Base-by-base conservation (phyloP, 2,329 filamentous ascomycete genomes). In the Fusarium palustre region DNA sequence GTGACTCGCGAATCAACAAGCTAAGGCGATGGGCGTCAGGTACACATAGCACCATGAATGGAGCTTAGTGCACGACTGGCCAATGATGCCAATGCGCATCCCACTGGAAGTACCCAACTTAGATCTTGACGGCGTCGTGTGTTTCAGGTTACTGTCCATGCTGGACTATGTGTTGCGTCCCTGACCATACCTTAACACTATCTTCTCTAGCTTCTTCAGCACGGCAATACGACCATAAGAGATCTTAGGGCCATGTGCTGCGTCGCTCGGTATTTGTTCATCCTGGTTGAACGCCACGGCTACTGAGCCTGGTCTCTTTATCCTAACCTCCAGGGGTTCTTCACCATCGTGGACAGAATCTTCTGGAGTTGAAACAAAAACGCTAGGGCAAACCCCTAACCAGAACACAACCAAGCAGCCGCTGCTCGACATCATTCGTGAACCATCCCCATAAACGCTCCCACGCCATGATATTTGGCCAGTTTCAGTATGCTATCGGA, bases 131-230 rank as follows among this genome's bases (percentile, higher is more conserved):
- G 54, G 61, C 60, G 58, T 71, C 60, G 53, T 64, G 55, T 59
- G 71, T 74, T 74, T 74, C 71, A 74, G 71, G 71, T 73, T 55
- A 56, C 54, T 70, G 59, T 74, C 64, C 65, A 53, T 55, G 57
- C 70, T 69, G 64, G 59, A 61, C 61, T 61, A 61, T 73, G 67
- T 72, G 68, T 57, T 59, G 67, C 59, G 47, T 60, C 46, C 42
- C 45, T 36, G 36, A 31, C 31, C 25, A 25, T 41, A 62, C 20
- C 36, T 15, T 33, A 38, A 39, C 38, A 16, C 25, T 45, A 20
- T 43, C 38, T 25, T 33, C 36, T 28, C 36, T 16, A 10, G 28
- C 49, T 42, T 34, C 57, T 39, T 36, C 28, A 43, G 22, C 11
- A 41, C 52, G 31, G 54, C 52, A 64, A 64, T 55, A 50, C 66